Evolutionary conservation across 345 rosid genomes (phyloP).

Genomic region (Gossypium ekmanianum): DNA sequence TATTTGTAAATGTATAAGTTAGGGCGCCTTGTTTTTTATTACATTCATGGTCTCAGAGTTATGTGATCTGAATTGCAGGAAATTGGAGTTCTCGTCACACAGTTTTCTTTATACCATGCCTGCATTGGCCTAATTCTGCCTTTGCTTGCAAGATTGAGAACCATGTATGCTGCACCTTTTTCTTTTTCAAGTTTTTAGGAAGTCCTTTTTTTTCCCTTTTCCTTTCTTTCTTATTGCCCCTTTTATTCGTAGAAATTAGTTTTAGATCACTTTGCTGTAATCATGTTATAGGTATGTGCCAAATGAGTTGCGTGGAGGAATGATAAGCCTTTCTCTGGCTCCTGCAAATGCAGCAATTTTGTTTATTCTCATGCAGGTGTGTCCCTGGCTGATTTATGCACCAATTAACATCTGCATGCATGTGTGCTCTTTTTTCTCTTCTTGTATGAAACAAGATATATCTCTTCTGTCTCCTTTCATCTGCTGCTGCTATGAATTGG

Average conservation of each 20-base stretch:
- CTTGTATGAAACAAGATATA: background rate
- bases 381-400: background rate
- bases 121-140: constrained; percentile 68
- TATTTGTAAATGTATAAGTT: background rate
- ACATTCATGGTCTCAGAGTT: constrained; percentile 13
- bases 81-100: constrained; percentile 59
- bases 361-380: constrained; percentile 57
- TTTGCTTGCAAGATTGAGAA: constrained; percentile 87
- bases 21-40: background rate
- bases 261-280: constrained; percentile 9
- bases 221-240: background rate
- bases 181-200: background rate
- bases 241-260: background rate
- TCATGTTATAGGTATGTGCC: constrained; percentile 69
- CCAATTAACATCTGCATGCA: background rate
- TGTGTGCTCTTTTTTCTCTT: background rate
- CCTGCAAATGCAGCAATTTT: constrained; percentile 76
- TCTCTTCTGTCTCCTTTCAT: background rate
- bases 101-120: constrained; percentile 76
- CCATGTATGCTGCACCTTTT: constrained; percentile 53
- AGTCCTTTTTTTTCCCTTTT: background rate
- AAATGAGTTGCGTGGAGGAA: constrained; percentile 90
- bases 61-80: constrained; percentile 52
- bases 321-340: constrained; percentile 80
- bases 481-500: background rate